Conservation (phyloP, 352 stramenopile species). For the Phytophthora melonis region DNA sequence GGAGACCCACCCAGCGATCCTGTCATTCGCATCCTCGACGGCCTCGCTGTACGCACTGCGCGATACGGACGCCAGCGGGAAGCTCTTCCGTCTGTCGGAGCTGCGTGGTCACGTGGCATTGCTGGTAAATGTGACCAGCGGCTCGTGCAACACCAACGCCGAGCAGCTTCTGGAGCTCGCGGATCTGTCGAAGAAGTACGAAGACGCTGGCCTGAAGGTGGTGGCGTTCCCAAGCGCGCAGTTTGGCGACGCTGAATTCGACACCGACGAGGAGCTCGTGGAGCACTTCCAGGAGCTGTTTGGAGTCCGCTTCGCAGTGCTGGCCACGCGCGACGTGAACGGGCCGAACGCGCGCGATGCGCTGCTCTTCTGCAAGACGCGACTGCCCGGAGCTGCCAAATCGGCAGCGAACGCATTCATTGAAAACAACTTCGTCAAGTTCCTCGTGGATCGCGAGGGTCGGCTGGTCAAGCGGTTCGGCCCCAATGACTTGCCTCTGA, state of each 20-base stretch:
- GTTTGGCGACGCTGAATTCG: slow-evolving; percentile 83
- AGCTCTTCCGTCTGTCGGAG: slow-evolving; percentile 65
- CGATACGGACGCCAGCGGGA: slow-evolving; percentile 67
- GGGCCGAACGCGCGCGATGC: slow-evolving; percentile 78
- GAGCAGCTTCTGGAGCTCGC: slow-evolving; percentile 84
- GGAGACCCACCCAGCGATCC: slow-evolving; percentile 44
- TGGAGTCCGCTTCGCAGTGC: slow-evolving; percentile 52
- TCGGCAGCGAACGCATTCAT: slow-evolving; percentile 65
- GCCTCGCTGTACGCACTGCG: slow-evolving; percentile 81
- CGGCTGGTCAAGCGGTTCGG: slow-evolving; percentile 72
- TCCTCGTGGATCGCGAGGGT: slow-evolving; percentile 87
- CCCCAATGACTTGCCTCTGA: slow-evolving; percentile 23
- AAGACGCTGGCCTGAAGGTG: slow-evolving; percentile 59
- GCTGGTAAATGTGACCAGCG: slow-evolving; percentile 76
- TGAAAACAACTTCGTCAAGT: slow-evolving; percentile 93
- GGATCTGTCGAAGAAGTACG: slow-evolving; percentile 69
- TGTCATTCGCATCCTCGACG: slow-evolving; percentile 40
- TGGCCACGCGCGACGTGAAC: slow-evolving; percentile 89
- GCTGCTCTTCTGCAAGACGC: slow-evolving; percentile 85
- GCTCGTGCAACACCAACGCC: slow-evolving; percentile 33
- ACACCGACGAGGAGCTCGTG: slow-evolving; percentile 35
- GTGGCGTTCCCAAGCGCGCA: slow-evolving; percentile 91
- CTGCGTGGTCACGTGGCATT: slow-evolving; percentile 71
- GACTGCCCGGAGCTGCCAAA: slow-evolving; percentile 50
- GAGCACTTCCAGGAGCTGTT: slow-evolving; percentile 32